phyloP scores from a whole-genome alignment of 2,329 filamentous ascomycete species.

The Xylariaceae sp. region DNA sequence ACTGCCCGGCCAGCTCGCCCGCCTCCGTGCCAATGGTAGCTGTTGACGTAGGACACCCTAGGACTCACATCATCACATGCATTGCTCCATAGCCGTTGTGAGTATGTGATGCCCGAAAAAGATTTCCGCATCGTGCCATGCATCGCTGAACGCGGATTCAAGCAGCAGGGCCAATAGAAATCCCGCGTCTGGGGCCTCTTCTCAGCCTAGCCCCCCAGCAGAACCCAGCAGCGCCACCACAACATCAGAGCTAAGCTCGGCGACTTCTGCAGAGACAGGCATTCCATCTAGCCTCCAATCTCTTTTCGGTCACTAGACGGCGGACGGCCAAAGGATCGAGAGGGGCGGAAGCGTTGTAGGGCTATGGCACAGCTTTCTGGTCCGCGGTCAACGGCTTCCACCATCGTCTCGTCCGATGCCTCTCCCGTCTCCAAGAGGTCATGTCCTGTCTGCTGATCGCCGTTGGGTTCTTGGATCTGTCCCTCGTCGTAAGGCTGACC shows the following conservation, averaged over 20 bases:
- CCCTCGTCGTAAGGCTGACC: no score
- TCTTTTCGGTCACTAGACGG: conserved; percentile 7
- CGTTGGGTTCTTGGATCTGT: neutral
- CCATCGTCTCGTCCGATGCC: neutral
- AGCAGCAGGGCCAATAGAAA: conserved; percentile 9
- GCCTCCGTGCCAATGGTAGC: no score
- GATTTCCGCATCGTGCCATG: conserved; percentile 3
- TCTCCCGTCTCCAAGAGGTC: neutral
- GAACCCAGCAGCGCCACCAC: conserved; percentile 21
- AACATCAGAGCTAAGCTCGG: conserved; percentile 4
- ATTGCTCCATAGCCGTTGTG: neutral
- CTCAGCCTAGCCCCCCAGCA: conserved; percentile 24
- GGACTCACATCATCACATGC: no score
- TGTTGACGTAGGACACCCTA: no score
- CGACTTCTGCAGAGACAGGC: conserved; percentile 10
- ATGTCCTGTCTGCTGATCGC: no score
- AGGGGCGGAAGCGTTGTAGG: conserved; percentile 9
- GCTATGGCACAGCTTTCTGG: conserved; percentile 5
- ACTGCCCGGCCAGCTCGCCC: no score
- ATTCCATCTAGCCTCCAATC: conserved; percentile 11
- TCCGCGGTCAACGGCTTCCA: no score
- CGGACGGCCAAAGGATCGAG: conserved; percentile 1
- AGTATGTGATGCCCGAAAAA: neutral
- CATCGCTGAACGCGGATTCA: neutral
- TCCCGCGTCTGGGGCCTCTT: conserved; percentile 17